These are phyloP conservation scores for Cylindrotheca closterium DNA, from an alignment of 108 stramenopile species.

Conservation along the genomic window DNA sequence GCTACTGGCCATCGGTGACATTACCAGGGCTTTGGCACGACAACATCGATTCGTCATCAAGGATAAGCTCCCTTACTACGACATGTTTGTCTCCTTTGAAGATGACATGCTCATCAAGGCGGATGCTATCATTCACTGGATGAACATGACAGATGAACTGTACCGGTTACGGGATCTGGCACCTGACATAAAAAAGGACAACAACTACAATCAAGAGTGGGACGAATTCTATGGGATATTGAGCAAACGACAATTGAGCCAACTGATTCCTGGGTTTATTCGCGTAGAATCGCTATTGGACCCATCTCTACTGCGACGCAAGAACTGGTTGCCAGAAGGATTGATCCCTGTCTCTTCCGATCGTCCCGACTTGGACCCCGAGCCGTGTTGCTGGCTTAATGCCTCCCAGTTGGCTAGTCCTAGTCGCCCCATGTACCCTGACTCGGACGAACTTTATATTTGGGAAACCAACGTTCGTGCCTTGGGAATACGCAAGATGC, in stretches of 20 bases:
- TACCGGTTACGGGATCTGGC: slow-evolving; percentile 51
- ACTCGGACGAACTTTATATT: slow-evolving; percentile 53
- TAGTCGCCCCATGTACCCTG: slow-evolving; percentile 43
- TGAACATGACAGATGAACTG: slow-evolving; percentile 56
- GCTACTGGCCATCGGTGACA: slow-evolving; percentile 4
- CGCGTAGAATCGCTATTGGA: slow-evolving; percentile 71
- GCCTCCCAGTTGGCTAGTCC: slow-evolving; percentile 11
- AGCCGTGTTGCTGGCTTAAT: slow-evolving; percentile 55
- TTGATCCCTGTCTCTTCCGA: slow-evolving; percentile 52
- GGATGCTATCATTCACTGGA: slow-evolving; percentile 62
- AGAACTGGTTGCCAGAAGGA: slow-evolving; percentile 41
- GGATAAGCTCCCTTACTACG: slow-evolving; percentile 74
- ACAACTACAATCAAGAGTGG: slow-evolving; percentile 9
- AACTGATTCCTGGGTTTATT: slow-evolving; percentile 71
- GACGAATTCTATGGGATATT: slow-evolving; percentile 38
- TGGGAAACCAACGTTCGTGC: slow-evolving; percentile 79
- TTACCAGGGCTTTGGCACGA: slow-evolving; percentile 57
- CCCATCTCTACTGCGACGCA: slow-evolving; percentile 5
- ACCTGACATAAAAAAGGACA: slow-evolving; percentile 25
- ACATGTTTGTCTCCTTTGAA: slow-evolving; percentile 77
- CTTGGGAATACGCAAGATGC: slow-evolving; percentile 70
- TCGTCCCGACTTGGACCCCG: slow-evolving; percentile 33
- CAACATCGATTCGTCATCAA: slow-evolving; percentile 85
- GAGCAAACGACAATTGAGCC: slow-evolving; percentile 53
- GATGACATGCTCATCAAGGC: slow-evolving; percentile 84